Base-by-base conservation (phyloP, 805 yeast genomes). In the Metschnikowia sp. region DNA sequence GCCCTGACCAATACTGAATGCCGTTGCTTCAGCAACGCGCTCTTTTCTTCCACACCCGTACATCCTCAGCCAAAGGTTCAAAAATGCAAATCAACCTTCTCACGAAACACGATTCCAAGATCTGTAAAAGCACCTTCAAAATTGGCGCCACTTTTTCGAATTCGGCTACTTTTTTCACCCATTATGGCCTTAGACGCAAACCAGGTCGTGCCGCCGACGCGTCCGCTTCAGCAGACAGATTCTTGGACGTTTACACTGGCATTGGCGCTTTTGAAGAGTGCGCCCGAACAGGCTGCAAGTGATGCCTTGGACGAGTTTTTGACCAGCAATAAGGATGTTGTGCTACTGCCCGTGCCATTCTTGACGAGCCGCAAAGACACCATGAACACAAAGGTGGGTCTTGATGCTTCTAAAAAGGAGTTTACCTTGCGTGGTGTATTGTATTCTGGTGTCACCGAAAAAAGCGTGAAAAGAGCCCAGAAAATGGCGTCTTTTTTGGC, bases 211-310 rank as follows among this genome's bases (percentile, higher is more conserved):
- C 26, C 26, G 26, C 26, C 26, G 15, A n/a, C 26, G 19, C 36
- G 55, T 32, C 59, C 57, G 10, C 44, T 56, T 46, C 53, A 55
- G 50, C 57, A 41, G 42, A 48, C 53, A 4, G 34, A 46, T 4
- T 36, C 47, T n/a, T 56, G 77, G 77, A 68, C 74, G 3, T 72
- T 73, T 53, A 64, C 66, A 36, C 64, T 63, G 52, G 76, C 75
- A 2, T 57, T 70, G 34, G 53, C 66, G 11, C 57, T 70, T 18
- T 54, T 72, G 45, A 60, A 57, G 39, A 51, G 63, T 13, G 55
- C 64, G 39, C 61, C 60, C 10, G 73, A 67, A 38, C 62, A 64
- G 39, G 61, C 61, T 41, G 59, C 66, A 13, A 45, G 60, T 35
- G 72, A 70, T 38, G 69, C 72, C 3, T 56, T 72, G 50, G 74